Base-by-base conservation (phyloP, 2,329 filamentous ascomycete species). In the Pseudopithomyces chartarum region DNA sequence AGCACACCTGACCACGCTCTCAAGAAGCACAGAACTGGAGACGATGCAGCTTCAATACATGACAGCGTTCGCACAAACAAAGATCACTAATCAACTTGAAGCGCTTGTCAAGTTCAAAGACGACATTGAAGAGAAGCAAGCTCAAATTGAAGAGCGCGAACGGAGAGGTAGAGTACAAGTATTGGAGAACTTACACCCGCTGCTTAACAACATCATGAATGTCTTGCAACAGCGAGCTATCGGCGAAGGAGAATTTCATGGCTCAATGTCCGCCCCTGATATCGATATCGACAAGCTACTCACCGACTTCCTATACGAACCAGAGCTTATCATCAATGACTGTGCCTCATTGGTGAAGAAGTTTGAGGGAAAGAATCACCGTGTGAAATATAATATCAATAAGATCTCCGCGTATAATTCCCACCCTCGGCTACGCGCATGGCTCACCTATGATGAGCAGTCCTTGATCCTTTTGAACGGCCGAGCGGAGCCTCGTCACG, bases 401-500 rank as follows among this genome's bases (percentile, higher is more conserved):
- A 45, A 50, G 11, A 33, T 54, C 19, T 17, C 20, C 11, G 51
- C 43, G n/a, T 29, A 54, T 17, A 32, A 40, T 8, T 40, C 13
- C 7, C 53, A 54, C 23, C 40, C 34, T 12, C 51, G 45, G 6
- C 38, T 57, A 40, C 51, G 20, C 3, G 55, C 51, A 2, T 54
- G 55, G 55, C 44, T 54, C 26, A 46, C 51, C 6, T 33, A 46
- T 23, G 55, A 57, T 23, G 55, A 57, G 22, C 36, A 44, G 13
- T 54, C 45, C 12, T 23, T 54, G 0, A 26, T 57, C 13, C 26
- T 57, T 36, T 44, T 57, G 2, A 51, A 45, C 22, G 55, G 55
- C 17, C 51, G 52, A 22, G 33, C 55, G 11, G 45, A 57, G 3
- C 38, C 42, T 15, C 44, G 44, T 12, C 13, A 26, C 10, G 19